Base-by-base conservation (phyloP, 202 grass and related monocot genomes). In the Setaria italica region DNA sequence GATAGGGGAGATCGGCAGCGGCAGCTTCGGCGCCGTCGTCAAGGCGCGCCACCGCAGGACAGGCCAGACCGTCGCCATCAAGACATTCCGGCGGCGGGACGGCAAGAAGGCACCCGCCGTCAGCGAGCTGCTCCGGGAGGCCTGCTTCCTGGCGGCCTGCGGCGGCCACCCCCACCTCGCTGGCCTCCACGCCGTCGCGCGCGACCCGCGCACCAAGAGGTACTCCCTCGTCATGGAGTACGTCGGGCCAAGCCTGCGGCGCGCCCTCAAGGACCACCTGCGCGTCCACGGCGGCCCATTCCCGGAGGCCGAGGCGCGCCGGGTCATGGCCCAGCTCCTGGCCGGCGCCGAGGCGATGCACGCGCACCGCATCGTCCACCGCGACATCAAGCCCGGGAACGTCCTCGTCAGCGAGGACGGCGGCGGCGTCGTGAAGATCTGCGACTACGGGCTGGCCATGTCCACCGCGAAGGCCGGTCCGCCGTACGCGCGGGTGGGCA, bases 341-440 rank as follows among this genome's bases (percentile, higher is more conserved):
- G 4, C 16, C 8, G 80, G 66, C 0, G 66, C 59, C 20, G 35
- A 20, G 35, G 65, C 41, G 46, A 88, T 88, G 65, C 86, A 84
- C 67, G 21, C 11, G 1, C 80, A 37, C 25, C 55, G 85, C 65
- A 75, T 91, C 82, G 75, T 88, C 30, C 90, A 92, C 67, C 67
- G 86, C 58, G 74, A 89, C 79, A 85, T 92, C 67, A 92, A 92
- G 73, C 29, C 62, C 1, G 2, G 3, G 7, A 91, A 92, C 83
- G 39, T 89, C 43, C 83, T 92, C 74, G 74, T 92, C 60, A 1
- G 3, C 32, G n/a, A 57, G 11, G 50, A 62, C 35, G 58, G 47
- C 57, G 41, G 57, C 57, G 60, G 25, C 60, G 34, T 12, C 32
- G 79, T 85, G 17, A 86, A 83, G 68, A 62, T 88, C 33, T 85